Conservation (phyloP, 2,329 filamentous ascomycete genomes). For the Fusarium subglutinans region DNA sequence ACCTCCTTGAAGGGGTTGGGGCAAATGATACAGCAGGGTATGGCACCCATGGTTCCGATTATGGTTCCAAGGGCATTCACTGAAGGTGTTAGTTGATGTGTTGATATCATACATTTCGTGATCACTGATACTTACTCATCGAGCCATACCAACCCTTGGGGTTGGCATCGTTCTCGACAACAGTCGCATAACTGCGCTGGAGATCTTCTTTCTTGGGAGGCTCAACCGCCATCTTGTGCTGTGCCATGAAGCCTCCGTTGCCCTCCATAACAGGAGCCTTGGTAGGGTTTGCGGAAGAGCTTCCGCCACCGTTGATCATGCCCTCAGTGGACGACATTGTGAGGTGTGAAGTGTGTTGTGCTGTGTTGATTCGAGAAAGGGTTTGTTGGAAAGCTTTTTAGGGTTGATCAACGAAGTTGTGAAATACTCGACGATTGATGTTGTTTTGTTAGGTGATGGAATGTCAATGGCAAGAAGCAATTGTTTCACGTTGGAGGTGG, state of each 20-base stretch:
- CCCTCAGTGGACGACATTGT: conserved; percentile 33
- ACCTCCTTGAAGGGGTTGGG: conserved; percentile 97
- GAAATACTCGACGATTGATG: background rate
- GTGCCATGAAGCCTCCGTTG: conserved; percentile 57
- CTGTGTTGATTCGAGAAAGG: background rate
- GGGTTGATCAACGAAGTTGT: background rate
- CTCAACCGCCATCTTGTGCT: conserved; percentile 74
- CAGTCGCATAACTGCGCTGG: conserved; percentile 79
- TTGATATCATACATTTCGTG: background rate
- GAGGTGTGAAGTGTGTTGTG: background rate
- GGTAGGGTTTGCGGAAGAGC: conserved; percentile 43
- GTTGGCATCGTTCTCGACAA: conserved; percentile 71
- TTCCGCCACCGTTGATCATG: conserved; percentile 42
- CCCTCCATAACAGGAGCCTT: conserved; percentile 41
- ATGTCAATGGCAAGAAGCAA: background rate
- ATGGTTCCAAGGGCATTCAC: conserved; percentile 78
- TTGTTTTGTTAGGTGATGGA: background rate
- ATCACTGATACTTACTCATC: conserved; percentile 74
- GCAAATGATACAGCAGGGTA: conserved; percentile 91
- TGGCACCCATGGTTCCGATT: conserved; percentile 82
- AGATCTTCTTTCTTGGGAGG: conserved; percentile 85
- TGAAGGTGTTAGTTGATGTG: conserved; percentile 39
- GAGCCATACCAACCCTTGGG: conserved; percentile 88
- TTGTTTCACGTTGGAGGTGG: conserved; percentile 12
- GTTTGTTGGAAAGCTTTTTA: background rate